Percentiles rank a stretch among this genome's conserved stretches.
phyloP scores from a whole-genome alignment of 2,329 filamentous ascomycete species.

The Pestalotiopsis sp. region DNA sequence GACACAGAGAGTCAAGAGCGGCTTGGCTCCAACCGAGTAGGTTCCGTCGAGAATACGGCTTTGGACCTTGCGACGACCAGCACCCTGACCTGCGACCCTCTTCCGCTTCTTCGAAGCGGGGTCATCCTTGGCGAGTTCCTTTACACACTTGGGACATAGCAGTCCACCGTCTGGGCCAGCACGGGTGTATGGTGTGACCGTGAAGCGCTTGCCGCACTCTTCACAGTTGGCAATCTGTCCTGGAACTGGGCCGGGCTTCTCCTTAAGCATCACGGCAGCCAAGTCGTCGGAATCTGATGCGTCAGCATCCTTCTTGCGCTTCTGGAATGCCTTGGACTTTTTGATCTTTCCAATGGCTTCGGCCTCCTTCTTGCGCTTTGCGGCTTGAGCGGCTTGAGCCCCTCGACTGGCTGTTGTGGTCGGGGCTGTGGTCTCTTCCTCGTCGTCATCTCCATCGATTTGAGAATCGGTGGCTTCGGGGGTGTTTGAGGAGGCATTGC shows the following conservation, averaged over 20 bases:
- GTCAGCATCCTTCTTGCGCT: constrained; percentile 44
- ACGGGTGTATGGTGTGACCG: constrained; percentile 87
- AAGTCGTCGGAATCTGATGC: constrained; percentile 51
- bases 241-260: constrained; percentile 60
- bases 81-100: constrained; percentile 51
- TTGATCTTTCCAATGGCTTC: constrained; percentile 64
- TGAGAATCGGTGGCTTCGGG: constrained; percentile 12
- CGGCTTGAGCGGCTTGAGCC: not conserved
- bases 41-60: constrained; percentile 83
- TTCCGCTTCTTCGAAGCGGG: constrained; percentile 60
- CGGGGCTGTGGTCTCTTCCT: constrained; percentile 15
- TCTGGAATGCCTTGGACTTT: constrained; percentile 60
- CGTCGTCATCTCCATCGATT: constrained; percentile 13
- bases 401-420: constrained; percentile 13
- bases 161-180: constrained; percentile 81
- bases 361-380: constrained; percentile 55
- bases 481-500: not conserved
- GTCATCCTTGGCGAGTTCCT: constrained; percentile 68
- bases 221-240: constrained; percentile 91
- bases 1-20: constrained; percentile 65
- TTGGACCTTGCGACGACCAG: constrained; percentile 74
- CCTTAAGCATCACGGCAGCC: constrained; percentile 49
- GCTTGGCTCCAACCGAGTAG: constrained; percentile 67
- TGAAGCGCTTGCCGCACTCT: constrained; percentile 84
- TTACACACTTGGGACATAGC: constrained; percentile 82